Conservation (phyloP, 1,284 basidiomycete species). For the Naganishia liquefaciens region DNA sequence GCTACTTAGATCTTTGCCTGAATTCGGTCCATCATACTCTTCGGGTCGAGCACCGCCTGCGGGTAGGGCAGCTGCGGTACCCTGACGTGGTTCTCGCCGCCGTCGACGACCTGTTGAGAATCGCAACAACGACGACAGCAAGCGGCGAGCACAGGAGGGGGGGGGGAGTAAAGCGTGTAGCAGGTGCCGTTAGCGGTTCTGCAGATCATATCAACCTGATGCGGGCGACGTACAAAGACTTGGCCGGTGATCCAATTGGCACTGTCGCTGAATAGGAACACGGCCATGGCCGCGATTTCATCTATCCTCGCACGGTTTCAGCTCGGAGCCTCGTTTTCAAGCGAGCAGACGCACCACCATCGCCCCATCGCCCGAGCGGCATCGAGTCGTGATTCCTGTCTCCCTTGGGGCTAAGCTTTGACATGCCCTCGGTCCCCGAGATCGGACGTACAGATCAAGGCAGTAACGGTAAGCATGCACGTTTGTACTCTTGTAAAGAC, state of each 20-base stretch:
- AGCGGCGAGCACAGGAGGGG: not conserved
- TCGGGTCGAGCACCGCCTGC: slow-evolving; percentile 47
- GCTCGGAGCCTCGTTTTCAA: not conserved
- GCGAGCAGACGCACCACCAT: slow-evolving; percentile 51
- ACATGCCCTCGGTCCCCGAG: slow-evolving; percentile 78
- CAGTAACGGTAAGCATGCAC: slow-evolving; percentile 2
- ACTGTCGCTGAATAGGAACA: slow-evolving; percentile 87
- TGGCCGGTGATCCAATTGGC: slow-evolving; percentile 79
- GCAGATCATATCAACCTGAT: not conserved
- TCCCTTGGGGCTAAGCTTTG: slow-evolving; percentile 63
- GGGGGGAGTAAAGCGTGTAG: not conserved
- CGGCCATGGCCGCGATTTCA: slow-evolving; percentile 76
- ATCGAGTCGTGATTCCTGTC: slow-evolving; percentile 46
- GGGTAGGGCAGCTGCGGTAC: slow-evolving; percentile 47
- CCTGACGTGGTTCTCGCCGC: slow-evolving; percentile 48
- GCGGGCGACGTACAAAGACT: slow-evolving; percentile 41
- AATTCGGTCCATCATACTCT: slow-evolving; percentile 40
- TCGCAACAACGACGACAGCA: slow-evolving; percentile 42
- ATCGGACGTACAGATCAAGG: slow-evolving; percentile 60
- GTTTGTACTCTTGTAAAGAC: not conserved
- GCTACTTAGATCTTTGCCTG: slow-evolving; percentile 36
- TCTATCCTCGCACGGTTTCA: slow-evolving; percentile 38
- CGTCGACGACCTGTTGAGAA: slow-evolving; percentile 48
- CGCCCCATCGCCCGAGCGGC: slow-evolving; percentile 68
- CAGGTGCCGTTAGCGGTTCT: not conserved